Conservation (phyloP, 1,139 yeast species). For the Kurtzmaniella quercitrusa region DNA sequence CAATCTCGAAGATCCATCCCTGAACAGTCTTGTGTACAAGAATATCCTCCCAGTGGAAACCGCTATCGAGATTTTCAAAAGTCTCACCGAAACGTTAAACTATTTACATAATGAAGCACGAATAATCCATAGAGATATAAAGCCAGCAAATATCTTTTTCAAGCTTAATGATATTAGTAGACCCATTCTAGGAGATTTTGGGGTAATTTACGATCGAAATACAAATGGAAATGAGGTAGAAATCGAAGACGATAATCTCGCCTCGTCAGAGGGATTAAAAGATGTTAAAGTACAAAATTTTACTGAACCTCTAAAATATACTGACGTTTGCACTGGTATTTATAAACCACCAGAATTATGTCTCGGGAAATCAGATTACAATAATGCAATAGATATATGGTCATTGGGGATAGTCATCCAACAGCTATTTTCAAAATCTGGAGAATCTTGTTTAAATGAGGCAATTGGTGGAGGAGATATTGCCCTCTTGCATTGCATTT, state of each 20-base stretch:
- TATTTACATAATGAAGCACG: conserved; percentile 39
- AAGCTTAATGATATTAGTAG: conserved; percentile 20
- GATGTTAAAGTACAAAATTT: no score
- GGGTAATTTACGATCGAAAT: conserved; percentile 53
- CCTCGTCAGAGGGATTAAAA: conserved; percentile 5
- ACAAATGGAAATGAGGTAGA: conserved; percentile 16
- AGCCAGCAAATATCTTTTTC: conserved; percentile 74
- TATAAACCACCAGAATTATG: conserved; percentile 86
- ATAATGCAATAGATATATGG: conserved; percentile 75
- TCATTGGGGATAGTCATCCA: conserved; percentile 65
- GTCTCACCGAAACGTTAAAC: conserved; percentile 17
- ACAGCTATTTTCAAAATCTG: conserved; percentile 48
- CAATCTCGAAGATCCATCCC: conserved; percentile 19
- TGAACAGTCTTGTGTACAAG: conserved; percentile 9
- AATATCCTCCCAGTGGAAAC: conserved; percentile 15
- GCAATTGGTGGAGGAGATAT: conserved; percentile 46
- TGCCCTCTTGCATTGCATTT: conserved; percentile 57
- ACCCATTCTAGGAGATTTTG: conserved; percentile 69
- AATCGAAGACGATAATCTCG: conserved; percentile 37
- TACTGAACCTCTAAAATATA: conserved; percentile 42
- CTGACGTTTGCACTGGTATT: conserved; percentile 72
- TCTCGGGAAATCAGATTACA: conserved; percentile 63
- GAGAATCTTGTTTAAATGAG: conserved; percentile 36
- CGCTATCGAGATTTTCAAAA: conserved; percentile 15
- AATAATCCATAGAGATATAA: conserved; percentile 85